Evolutionary conservation across 2,329 filamentous ascomycete species (phyloP).

Genomic region (Penicillium sp.): DNA sequence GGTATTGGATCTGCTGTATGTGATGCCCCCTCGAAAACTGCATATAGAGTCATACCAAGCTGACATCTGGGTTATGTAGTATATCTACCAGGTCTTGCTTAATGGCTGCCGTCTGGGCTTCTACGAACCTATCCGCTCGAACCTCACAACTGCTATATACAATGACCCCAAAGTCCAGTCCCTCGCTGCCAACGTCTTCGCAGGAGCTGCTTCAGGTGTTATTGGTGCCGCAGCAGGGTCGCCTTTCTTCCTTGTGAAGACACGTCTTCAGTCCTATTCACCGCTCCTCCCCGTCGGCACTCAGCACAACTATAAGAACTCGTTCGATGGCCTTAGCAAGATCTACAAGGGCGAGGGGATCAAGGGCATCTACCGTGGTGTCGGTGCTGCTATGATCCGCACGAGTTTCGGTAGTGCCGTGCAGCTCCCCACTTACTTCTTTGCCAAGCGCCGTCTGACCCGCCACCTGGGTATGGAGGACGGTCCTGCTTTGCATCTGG

Average conservation of each 20-base stretch:
- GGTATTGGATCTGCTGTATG: slow-evolving; percentile 77
- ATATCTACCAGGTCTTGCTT: slow-evolving; percentile 92
- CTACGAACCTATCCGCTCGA: slow-evolving; percentile 87
- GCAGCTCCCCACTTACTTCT: slow-evolving; percentile 96
- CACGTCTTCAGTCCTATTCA: slow-evolving; percentile 87
- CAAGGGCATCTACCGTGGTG: slow-evolving; percentile 80
- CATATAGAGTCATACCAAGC: background rate
- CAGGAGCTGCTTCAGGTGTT: slow-evolving; percentile 83
- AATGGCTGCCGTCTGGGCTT: slow-evolving; percentile 96
- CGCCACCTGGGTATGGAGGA: slow-evolving; percentile 86
- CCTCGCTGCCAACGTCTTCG: slow-evolving; percentile 87
- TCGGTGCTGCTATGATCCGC: slow-evolving; percentile 89
- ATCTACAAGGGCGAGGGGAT: slow-evolving; percentile 78
- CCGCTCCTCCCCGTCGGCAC: slow-evolving; percentile 91
- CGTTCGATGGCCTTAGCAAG: slow-evolving; percentile 73
- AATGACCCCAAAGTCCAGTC: slow-evolving; percentile 73
- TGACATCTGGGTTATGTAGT: slow-evolving; percentile 47
- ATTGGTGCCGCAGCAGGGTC: slow-evolving; percentile 90
- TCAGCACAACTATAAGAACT: slow-evolving; percentile 89
- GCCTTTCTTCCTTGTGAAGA: slow-evolving; percentile 98
- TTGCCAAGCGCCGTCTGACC: slow-evolving; percentile 82
- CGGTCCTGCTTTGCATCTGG: slow-evolving; percentile 80
- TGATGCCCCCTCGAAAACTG: background rate
- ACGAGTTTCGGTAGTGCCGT: slow-evolving; percentile 95
- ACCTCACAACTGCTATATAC: slow-evolving; percentile 67